A percentile compares a stretch with the other conserved stretches of the same genome.
phyloP scores from a whole-genome alignment of 2,329 filamentous ascomycete species.

The Nigrospora oryzae region DNA sequence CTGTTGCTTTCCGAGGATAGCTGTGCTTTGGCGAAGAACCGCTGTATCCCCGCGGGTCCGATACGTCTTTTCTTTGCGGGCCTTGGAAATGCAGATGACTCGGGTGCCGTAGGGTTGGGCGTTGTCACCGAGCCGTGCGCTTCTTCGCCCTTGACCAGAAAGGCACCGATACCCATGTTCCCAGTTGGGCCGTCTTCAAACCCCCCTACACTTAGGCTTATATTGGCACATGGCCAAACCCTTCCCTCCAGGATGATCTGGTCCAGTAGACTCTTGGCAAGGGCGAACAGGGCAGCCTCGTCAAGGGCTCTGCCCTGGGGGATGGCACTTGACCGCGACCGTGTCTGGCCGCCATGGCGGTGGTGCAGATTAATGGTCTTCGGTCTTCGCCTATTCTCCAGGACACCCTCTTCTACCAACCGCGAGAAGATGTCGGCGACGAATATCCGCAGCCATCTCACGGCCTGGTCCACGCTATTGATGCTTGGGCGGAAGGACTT shows the following conservation, averaged over 20 bases:
- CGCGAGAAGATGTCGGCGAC: conserved; percentile 83
- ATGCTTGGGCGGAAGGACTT: conserved; percentile 90
- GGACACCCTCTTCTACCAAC: conserved; percentile 80
- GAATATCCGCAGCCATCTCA: conserved; percentile 85
- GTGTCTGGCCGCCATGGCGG: conserved; percentile 62
- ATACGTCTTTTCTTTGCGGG: conserved; percentile 34
- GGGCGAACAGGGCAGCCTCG: conserved; percentile 62
- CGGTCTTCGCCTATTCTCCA: conserved; percentile 80
- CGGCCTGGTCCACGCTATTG: conserved; percentile 66
- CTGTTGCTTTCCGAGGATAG: no score
- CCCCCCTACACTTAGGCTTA: conserved; percentile 81
- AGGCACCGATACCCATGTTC: conserved; percentile 79
- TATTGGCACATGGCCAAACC: conserved; percentile 85
- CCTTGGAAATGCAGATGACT: conserved; percentile 20
- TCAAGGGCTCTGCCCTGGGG: conserved; percentile 66
- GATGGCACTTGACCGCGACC: conserved; percentile 69
- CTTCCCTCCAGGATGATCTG: conserved; percentile 72
- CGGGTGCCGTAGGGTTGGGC: conserved; percentile 14
- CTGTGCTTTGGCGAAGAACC: conserved; percentile 43
- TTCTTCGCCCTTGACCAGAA: conserved; percentile 70
- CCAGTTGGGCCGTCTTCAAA: conserved; percentile 82
- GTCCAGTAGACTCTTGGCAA: conserved; percentile 67
- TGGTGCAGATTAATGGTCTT: conserved; percentile 81
- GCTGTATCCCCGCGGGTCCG: conserved; percentile 43
- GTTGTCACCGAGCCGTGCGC: conserved; percentile 42